A percentile compares a stretch with the other conserved stretches of the same genome.
Evolutionary conservation across 495 filamentous ascomycete species (phyloP).

Genomic region (Lophiostoma macrostomum): DNA sequence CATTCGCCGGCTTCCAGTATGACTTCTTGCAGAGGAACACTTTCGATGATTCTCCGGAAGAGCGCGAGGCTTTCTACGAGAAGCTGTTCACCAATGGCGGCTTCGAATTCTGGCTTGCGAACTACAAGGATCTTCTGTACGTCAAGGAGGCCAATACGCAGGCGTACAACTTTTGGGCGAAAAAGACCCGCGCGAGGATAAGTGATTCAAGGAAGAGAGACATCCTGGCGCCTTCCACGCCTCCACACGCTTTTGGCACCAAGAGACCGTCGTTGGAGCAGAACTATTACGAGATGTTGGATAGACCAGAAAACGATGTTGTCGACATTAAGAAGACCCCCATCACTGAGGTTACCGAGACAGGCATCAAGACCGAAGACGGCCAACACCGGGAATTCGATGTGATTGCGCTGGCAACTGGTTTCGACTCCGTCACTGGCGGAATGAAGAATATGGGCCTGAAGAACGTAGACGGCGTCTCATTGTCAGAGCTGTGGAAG

Average conservation of each 20-base stretch:
- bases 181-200: conserved; percentile 47
- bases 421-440: conserved; percentile 55
- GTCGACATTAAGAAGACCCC: conserved; percentile 49
- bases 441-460: conserved; percentile 51
- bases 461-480: conserved; percentile 43
- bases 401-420: conserved; percentile 54
- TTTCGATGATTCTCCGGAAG: conserved; percentile 48
- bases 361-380: conserved; percentile 46
- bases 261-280: conserved; percentile 51
- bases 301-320: conserved; percentile 49
- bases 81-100: conserved; percentile 49
- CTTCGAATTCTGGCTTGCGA: conserved; percentile 52
- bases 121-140: conserved; percentile 51
- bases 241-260: conserved; percentile 50
- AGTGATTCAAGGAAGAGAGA: conserved; percentile 48
- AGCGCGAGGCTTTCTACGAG: conserved; percentile 50
- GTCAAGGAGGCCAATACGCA: conserved; percentile 48
- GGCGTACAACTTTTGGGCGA: conserved; percentile 46
- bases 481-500: conserved; percentile 50
- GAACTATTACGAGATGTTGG: conserved; percentile 53
- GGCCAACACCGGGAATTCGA: conserved; percentile 49
- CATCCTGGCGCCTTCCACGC: conserved; percentile 48
- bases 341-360: conserved; percentile 42
- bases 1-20: conserved; percentile 50
- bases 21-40: conserved; percentile 43